Evolutionary conservation across 1,284 basidiomycete genomes (phyloP).

Genomic region (Pseudozyma thailandica): DNA sequence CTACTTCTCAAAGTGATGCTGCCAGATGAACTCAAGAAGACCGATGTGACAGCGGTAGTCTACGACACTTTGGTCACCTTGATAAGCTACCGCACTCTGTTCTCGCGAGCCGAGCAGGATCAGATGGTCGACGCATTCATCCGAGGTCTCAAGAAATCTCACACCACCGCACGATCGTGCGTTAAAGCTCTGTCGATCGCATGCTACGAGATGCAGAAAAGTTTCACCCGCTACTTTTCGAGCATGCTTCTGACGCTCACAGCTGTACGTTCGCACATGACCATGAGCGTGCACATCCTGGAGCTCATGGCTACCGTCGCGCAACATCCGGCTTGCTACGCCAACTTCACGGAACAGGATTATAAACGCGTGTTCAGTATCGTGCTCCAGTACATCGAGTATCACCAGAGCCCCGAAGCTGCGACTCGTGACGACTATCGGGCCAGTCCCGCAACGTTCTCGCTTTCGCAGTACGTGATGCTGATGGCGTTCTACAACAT

Average conservation of each 20-base stretch:
- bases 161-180: slow-evolving; percentile 88
- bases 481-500: slow-evolving; percentile 92
- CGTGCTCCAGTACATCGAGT: slow-evolving; percentile 91
- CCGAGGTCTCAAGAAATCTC: slow-evolving; percentile 78
- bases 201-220: slow-evolving; percentile 86
- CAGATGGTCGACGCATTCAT: slow-evolving; percentile 85
- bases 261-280: slow-evolving; percentile 92
- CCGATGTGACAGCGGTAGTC: slow-evolving; percentile 87
- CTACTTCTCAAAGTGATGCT: slow-evolving; percentile 75
- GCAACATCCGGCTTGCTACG: slow-evolving; percentile 80
- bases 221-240: slow-evolving; percentile 80
- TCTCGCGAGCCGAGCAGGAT: slow-evolving; percentile 75
- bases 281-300: slow-evolving; percentile 94
- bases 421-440: slow-evolving; percentile 60
- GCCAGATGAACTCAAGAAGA: slow-evolving; percentile 70
- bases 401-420: slow-evolving; percentile 69
- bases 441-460: slow-evolving; percentile 73
- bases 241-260: slow-evolving; percentile 87
- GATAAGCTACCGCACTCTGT: slow-evolving; percentile 85
- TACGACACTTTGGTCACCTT: slow-evolving; percentile 89
- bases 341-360: slow-evolving; percentile 91
- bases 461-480: slow-evolving; percentile 93
- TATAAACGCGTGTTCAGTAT: slow-evolving; percentile 96
- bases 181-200: slow-evolving; percentile 88
- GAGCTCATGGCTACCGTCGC: slow-evolving; percentile 90